Conservation (phyloP, 208 protist genomes). For the Trypanosomatidae sp. region DNA sequence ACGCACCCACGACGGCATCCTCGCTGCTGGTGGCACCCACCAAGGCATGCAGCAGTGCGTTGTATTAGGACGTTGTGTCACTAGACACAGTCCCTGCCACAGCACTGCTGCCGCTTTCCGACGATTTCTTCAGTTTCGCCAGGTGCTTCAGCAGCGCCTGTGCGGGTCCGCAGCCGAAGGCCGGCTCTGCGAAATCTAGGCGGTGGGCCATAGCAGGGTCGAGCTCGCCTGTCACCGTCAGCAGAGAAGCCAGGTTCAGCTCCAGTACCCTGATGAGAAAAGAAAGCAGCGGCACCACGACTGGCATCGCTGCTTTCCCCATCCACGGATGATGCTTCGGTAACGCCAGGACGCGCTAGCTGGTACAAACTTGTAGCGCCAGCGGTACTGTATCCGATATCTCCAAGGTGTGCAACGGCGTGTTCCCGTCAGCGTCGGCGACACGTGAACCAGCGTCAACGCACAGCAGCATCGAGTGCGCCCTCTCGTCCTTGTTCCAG, state of each 20-base stretch:
- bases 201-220: constrained; percentile 35
- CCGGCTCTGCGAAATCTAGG: constrained; percentile 37
- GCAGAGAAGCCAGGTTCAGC: constrained; percentile 26
- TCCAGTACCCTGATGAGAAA: constrained; percentile 7
- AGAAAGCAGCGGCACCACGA: neutral
- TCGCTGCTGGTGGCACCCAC: constrained; percentile 36
- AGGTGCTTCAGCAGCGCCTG: constrained; percentile 35
- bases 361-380: constrained; percentile 12
- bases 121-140: constrained; percentile 7
- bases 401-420: constrained; percentile 58
- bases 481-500: constrained; percentile 51
- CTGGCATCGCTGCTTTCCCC: neutral
- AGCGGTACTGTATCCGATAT: constrained; percentile 39
- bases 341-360: too few relatives aligned
- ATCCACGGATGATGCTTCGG: neutral
- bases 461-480: constrained; percentile 32
- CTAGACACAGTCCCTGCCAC: constrained; percentile 24
- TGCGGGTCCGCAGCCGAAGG: constrained; percentile 27
- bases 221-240: constrained; percentile 20
- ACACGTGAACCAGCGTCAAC: constrained; percentile 45
- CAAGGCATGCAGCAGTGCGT: constrained; percentile 40
- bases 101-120: neutral
- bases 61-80: constrained; percentile 10
- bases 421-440: constrained; percentile 43
- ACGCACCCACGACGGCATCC: constrained; percentile 29